Percentiles rank a stretch among this genome's conserved stretches.
These are phyloP conservation scores for Dryas drummondii DNA, from an alignment of 306 rosid species.

Conservation along the genomic window DNA sequence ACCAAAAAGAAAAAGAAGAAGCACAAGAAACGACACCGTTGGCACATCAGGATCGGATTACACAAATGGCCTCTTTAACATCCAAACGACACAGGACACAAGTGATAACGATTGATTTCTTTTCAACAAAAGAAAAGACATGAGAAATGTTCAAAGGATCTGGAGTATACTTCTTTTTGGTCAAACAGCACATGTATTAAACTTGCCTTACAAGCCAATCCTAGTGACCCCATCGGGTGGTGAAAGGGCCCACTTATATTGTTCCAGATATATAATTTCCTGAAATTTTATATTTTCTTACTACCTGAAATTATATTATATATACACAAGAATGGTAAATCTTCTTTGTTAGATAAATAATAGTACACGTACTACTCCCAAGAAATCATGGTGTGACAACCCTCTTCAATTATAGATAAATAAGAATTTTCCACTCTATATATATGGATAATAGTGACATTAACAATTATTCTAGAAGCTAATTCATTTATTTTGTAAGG, in stretches of 20 bases:
- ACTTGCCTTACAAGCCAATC: slow-evolving; percentile 5
- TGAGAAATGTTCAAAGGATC: slow-evolving; percentile 9
- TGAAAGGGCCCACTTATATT: not conserved
- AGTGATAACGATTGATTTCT: not conserved
- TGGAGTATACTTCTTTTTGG: not conserved
- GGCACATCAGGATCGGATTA: not conserved
- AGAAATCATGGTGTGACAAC: too few species aligned
- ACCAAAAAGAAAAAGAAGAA: not conserved
- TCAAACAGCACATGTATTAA: slow-evolving; percentile 13
- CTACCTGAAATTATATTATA: too few species aligned
- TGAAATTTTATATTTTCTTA: too few species aligned
- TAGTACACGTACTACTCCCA: too few species aligned
- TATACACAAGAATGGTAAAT: too few species aligned
- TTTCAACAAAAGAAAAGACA: not conserved
- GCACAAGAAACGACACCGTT: not conserved
- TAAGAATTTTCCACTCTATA: too few species aligned
- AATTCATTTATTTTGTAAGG: not conserved
- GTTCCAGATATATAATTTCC: not conserved
- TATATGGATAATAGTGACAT: not conserved
- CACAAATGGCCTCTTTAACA: not conserved
- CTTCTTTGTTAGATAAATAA: too few species aligned
- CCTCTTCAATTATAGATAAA: too few species aligned
- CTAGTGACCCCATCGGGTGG: not conserved
- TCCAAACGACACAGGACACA: not conserved
- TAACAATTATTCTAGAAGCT: slow-evolving; percentile 4